A percentile compares a stretch with the other conserved stretches of the same genome.
These are phyloP conservation scores for Eremochloa ophiuroides DNA, from an alignment of 176 grass and related monocot genomes.

Conservation along the genomic window DNA sequence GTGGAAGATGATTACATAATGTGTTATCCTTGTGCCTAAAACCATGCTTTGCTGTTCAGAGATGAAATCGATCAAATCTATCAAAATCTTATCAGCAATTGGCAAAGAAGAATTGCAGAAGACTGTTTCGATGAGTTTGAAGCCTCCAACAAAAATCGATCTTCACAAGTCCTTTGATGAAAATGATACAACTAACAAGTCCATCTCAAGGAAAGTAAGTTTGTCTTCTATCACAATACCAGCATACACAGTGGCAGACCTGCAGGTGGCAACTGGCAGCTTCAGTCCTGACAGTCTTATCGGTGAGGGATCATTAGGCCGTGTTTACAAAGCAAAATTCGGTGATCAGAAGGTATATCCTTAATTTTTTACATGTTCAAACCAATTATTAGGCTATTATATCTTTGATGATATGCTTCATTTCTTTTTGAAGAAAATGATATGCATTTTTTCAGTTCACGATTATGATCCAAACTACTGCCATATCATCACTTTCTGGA, in stretches of 20 bases:
- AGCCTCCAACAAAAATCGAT: conserved; percentile 83
- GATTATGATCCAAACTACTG: background rate
- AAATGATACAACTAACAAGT: conserved; percentile 56
- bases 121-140: conserved; percentile 75
- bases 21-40: background rate
- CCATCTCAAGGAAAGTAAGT: conserved; percentile 54
- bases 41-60: conserved; percentile 42
- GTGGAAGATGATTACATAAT: conserved; percentile 5
- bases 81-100: conserved; percentile 54
- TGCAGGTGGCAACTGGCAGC: conserved; percentile 86
- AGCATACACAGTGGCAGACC: conserved; percentile 82
- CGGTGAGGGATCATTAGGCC: conserved; percentile 71
- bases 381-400: background rate
- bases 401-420: background rate
- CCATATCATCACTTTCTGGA: background rate
- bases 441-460: too few species aligned
- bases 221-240: conserved; percentile 60
- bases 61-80: conserved; percentile 60
- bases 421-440: background rate
- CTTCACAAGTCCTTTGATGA: conserved; percentile 70
- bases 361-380: background rate
- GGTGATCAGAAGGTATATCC: conserved; percentile 61
- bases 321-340: conserved; percentile 74
- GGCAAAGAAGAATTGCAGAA: conserved; percentile 44
- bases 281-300: conserved; percentile 84